phyloP scores from a whole-genome alignment of 805 yeast genomes.

The Cyberlindnera americana region DNA sequence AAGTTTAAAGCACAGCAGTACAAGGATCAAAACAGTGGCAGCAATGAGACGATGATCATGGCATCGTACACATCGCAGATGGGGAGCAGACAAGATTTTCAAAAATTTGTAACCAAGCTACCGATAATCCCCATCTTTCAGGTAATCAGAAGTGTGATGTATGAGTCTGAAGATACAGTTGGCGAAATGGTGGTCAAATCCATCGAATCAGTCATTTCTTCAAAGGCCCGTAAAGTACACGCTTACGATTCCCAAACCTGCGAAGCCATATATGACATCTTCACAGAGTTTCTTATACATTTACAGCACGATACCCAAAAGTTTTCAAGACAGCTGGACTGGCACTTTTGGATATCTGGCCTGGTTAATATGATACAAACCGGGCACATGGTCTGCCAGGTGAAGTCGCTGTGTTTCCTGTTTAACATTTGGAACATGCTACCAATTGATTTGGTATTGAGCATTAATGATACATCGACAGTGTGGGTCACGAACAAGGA shows the following conservation, averaged over 20 bases:
- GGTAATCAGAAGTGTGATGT: conserved; percentile 6
- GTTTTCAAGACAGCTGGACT: conserved; percentile 40
- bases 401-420: conserved; percentile 60
- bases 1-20: conserved; percentile 17
- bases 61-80: conserved; percentile 15
- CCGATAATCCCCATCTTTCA: conserved; percentile 12
- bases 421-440: conserved; percentile 74
- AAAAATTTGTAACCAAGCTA: conserved; percentile 7
- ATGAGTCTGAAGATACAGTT: conserved; percentile 6
- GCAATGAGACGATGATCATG: conserved; percentile 14
- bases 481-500: conserved; percentile 39
- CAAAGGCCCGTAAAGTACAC: conserved; percentile 11
- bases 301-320: conserved; percentile 15
- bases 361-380: conserved; percentile 56
- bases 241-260: conserved; percentile 38
- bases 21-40: conserved; percentile 12
- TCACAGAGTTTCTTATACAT: conserved; percentile 24
- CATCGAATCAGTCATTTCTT: conserved; percentile 6
- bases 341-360: conserved; percentile 76
- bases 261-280: conserved; percentile 41
- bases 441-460: conserved; percentile 35
- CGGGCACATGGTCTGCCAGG: conserved; percentile 56
- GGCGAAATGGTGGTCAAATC: neutral
- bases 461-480: neutral
- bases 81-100: conserved; percentile 8